Evolutionary conservation across 2,329 filamentous ascomycete species (phyloP), one percentile per base, ranked within the genome.

Genomic region (Penicillium sp.): DNA sequence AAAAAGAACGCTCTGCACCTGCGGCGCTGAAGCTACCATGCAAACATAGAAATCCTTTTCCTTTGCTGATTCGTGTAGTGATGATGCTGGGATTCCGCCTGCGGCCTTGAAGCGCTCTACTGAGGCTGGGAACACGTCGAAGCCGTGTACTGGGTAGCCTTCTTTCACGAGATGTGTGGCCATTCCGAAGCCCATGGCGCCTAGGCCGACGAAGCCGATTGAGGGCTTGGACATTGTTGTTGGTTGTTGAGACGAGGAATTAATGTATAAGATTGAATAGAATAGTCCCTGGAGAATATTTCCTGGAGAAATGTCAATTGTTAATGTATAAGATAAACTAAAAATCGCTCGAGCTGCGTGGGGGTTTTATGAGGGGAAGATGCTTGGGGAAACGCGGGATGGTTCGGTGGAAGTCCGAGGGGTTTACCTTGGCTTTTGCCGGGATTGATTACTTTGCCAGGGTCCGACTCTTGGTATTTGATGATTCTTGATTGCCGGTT

Each of bases 181-280:
- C 88, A 92, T 91, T 70, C 89, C 89, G 71, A 90, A 89, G 69
- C 89, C 89, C 89, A 91, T 91, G 74, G 88, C 88, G 55, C 89
- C 89, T 3, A 92, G 86, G 78, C 89, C 89, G 61, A 89, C 86
- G 74, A 91, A 90, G 62, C 84, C 82, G 53, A 89, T 77, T 52
- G 74, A 68, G 27, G 80, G 78, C 68, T 80, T 82, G 34, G 75
- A 75, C 64, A 77, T 75, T 6, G 25, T 29, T 50, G 36, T 29
- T 13, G 11, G n/a, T 8, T 44, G 19, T 46, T 27, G 6, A 16
- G 3, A 25, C 5, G 2, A 5, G 5, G 3, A 16, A 34, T 8
- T 11, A 6, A 19, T 44, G 29, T 36, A 27, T 52, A 27, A 3
- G n/a, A 50, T 41, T 31, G n/a, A 9, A 10, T 13, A 8, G 21